phyloP scores from a whole-genome alignment of 2,329 filamentous ascomycete genomes.

The Beauveria scarabaeidicola region DNA sequence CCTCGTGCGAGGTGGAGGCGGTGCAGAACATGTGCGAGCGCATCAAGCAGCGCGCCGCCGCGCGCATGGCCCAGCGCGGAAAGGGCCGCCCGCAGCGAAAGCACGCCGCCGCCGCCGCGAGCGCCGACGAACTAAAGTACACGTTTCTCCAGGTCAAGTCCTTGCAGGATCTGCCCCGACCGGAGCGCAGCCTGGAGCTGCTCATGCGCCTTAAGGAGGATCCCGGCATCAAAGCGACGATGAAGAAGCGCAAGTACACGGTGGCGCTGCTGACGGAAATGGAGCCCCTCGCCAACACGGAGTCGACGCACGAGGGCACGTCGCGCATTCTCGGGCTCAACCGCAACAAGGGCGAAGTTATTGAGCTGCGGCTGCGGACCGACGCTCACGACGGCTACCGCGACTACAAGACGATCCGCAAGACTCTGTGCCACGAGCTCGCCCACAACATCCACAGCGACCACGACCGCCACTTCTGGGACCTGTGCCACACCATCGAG shows the following conservation, averaged over 20 bases:
- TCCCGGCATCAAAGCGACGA: slow-evolving; percentile 73
- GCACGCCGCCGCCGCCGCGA: slow-evolving; percentile 21
- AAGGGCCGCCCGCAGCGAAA: slow-evolving; percentile 18
- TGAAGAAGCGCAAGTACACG: slow-evolving; percentile 76
- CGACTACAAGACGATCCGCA: slow-evolving; percentile 84
- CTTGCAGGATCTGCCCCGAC: slow-evolving; percentile 67
- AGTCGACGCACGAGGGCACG: slow-evolving; percentile 59
- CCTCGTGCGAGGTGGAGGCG: slow-evolving; percentile 48
- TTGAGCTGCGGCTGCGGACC: slow-evolving; percentile 83
- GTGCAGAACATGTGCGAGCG: slow-evolving; percentile 41
- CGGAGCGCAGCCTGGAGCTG: slow-evolving; percentile 61
- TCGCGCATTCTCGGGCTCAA: slow-evolving; percentile 79
- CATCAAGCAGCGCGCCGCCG: slow-evolving; percentile 39
- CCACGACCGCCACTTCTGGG: slow-evolving; percentile 86
- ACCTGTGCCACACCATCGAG: slow-evolving; percentile 79
- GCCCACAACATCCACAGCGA: slow-evolving; percentile 82
- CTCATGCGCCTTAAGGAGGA: slow-evolving; percentile 72
- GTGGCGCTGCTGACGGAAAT: slow-evolving; percentile 90
- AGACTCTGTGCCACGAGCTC: slow-evolving; percentile 90
- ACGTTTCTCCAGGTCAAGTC: slow-evolving; percentile 75
- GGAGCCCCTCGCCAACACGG: slow-evolving; percentile 77
- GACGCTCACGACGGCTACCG: slow-evolving; percentile 91
- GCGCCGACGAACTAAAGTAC: slow-evolving; percentile 55
- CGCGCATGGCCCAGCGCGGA: slow-evolving; percentile 25
- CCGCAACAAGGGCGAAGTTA: slow-evolving; percentile 77